Evolutionary conservation across 2,329 filamentous ascomycete species (phyloP), one percentile per base, ranked within the genome.

Genomic region (Trichoderma cornu-damae): DNA sequence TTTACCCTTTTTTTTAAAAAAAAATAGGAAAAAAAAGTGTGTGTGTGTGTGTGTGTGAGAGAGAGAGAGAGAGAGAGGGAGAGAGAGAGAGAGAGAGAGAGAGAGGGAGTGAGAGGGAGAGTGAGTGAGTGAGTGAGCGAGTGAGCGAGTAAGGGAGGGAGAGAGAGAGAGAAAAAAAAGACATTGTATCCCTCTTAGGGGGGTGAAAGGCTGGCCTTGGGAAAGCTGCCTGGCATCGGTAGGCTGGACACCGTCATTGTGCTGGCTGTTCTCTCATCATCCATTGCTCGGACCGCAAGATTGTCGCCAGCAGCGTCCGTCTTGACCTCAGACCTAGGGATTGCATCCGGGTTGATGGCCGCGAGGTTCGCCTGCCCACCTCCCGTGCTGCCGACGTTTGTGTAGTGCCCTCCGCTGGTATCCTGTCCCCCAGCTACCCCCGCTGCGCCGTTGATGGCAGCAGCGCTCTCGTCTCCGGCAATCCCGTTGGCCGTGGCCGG

Each of bases 171-270:
- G 6, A 18, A 3, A 56, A 16, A 14, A 4, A 28, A 40, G 16
- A 35, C 61, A 64, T 60, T 26, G 50, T 34, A 58, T 46, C 42
- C 46, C 9, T 49, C 22, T 55, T 22, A 68, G 14, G 42, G 38
- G 43, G 53, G 68, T 66, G 80, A 58, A 75, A 85, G 64, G 61
- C 73, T 63, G 54, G 60, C 68, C 61, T 70, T 76, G 7, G 84
- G 84, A 66, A 79, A 90, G 63, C 86, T 79, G 9, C 87, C 87
- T 3, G 87, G 87, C 16, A 90, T 80, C 66, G 88, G 85, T 50
- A 90, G 71, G 65, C 86, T 80, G 55, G 83, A 84, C 43, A 88
- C 81, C 26, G 79, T 82, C 11, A 78, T 76, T 6, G 77, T 74
- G 62, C 79, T 77, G 46, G 76, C 72, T 12, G 69, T 72, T 48